These are phyloP conservation scores for Orychophragmus violaceus DNA, from an alignment of 345 rosid species.

Conservation along the genomic window DNA sequence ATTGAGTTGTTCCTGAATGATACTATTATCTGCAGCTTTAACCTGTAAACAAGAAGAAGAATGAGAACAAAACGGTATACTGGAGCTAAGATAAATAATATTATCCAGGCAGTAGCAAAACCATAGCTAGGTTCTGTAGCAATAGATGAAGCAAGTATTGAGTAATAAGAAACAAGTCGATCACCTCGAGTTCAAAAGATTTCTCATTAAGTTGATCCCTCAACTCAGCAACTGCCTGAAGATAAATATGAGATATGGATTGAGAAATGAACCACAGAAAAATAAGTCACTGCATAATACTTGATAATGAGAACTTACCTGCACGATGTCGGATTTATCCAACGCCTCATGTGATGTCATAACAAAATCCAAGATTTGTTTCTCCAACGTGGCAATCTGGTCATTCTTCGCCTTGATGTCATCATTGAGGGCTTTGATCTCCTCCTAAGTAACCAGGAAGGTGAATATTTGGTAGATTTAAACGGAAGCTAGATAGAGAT, in stretches of 20 bases:
- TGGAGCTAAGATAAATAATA: not conserved
- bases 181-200: constrained; percentile 94
- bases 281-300: not conserved
- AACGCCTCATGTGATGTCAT: constrained; percentile 47
- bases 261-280: constrained; percentile 12
- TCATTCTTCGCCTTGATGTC: constrained; percentile 75
- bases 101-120: not conserved
- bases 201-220: constrained; percentile 78
- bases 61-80: not conserved
- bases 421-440: constrained; percentile 54
- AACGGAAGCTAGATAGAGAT: constrained; percentile 8
- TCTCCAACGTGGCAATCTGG: constrained; percentile 71
- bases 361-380: constrained; percentile 65
- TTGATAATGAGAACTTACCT: constrained; percentile 40
- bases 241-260: constrained; percentile 26
- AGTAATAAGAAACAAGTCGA: not conserved
- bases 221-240: constrained; percentile 73
- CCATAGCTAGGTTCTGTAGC: constrained; percentile 1
- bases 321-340: constrained; percentile 58
- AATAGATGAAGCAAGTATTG: constrained; percentile 6
- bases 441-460: constrained; percentile 46
- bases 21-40: constrained; percentile 82
- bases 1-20: constrained; percentile 83
- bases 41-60: constrained; percentile 48
- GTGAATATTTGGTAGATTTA: constrained; percentile 13